These are phyloP conservation scores for Rhodotorula diobovata DNA, from an alignment of 768 basidiomycete species.

Conservation along the genomic window DNA sequence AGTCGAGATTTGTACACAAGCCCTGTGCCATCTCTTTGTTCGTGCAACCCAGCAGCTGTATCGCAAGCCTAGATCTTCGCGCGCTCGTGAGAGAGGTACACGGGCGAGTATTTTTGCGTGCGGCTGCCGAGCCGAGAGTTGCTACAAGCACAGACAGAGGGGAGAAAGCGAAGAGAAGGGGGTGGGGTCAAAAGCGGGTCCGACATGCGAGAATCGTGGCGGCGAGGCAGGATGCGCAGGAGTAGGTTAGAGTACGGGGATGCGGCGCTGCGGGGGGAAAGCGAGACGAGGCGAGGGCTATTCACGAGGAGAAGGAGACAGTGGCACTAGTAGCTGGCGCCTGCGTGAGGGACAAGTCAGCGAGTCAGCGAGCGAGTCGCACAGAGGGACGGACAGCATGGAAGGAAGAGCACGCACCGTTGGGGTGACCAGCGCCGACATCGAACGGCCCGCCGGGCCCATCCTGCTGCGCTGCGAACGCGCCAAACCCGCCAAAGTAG, in stretches of 20 bases:
- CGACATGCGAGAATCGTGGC: neutral
- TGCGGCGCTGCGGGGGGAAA: no score
- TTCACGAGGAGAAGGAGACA: no score
- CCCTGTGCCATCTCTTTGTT: neutral
- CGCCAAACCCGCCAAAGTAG: neutral
- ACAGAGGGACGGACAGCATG: no score
- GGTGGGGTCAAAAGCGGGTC: neutral
- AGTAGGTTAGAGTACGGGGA: no score
- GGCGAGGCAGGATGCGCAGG: neutral
- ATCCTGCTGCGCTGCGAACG: slow-evolving; percentile 1
- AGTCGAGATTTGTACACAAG: neutral
- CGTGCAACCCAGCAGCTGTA: no score
- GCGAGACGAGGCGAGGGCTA: no score
- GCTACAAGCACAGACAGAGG: neutral
- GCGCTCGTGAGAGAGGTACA: no score
- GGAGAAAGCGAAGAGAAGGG: neutral
- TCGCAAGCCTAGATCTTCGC: no score
- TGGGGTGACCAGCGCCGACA: neutral
- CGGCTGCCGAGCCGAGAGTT: neutral
- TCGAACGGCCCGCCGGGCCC: neutral
- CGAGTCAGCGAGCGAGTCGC: neutral
- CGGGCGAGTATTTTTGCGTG: neutral
- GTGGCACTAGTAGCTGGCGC: no score
- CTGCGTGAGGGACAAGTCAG: neutral
- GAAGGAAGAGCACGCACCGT: neutral